A percentile compares a stretch with the other conserved stretches of the same genome.
phyloP scores from a whole-genome alignment of 1,284 basidiomycete species.

The Wolfiporia cocos region DNA sequence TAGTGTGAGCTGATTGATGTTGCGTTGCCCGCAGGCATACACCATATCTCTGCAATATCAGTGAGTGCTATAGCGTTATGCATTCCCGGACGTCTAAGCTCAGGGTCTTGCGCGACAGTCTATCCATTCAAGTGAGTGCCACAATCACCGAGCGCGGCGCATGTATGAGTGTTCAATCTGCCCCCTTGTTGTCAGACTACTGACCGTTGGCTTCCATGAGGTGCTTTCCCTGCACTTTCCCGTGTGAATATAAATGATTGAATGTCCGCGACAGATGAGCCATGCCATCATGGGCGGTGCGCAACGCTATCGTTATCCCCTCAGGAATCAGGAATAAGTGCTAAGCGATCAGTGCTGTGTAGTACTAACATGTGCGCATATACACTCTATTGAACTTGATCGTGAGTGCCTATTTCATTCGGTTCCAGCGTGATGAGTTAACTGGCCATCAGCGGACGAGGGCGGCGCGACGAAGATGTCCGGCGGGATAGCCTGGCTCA shows the following conservation, averaged over 20 bases:
- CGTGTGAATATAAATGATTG: not conserved
- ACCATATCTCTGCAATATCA: constrained; percentile 65
- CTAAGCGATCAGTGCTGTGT: no score
- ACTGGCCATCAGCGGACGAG: constrained; percentile 63
- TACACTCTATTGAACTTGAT: constrained; percentile 85
- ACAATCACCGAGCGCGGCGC: no score
- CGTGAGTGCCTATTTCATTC: constrained; percentile 40
- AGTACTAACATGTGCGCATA: constrained; percentile 85
- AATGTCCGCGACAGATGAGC: constrained; percentile 54
- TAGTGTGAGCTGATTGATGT: not conserved
- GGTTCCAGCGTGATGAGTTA: constrained; percentile 17
- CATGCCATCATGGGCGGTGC: constrained; percentile 48
- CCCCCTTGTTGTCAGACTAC: constrained; percentile 51
- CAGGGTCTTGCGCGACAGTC: constrained; percentile 41
- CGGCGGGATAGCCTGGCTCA: constrained; percentile 84
- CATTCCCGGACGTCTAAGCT: not conserved
- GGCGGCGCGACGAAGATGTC: constrained; percentile 93
- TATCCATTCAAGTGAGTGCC: constrained; percentile 86
- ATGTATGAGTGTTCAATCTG: no score
- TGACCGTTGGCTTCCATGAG: constrained; percentile 90
- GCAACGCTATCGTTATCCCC: no score
- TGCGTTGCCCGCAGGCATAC: constrained; percentile 72
- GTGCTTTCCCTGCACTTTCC: no score
- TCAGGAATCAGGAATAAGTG: no score
- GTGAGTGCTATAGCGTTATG: constrained; percentile 37